Base-by-base conservation (phyloP, 305 asterid species). In the Rubia tinctorum region DNA sequence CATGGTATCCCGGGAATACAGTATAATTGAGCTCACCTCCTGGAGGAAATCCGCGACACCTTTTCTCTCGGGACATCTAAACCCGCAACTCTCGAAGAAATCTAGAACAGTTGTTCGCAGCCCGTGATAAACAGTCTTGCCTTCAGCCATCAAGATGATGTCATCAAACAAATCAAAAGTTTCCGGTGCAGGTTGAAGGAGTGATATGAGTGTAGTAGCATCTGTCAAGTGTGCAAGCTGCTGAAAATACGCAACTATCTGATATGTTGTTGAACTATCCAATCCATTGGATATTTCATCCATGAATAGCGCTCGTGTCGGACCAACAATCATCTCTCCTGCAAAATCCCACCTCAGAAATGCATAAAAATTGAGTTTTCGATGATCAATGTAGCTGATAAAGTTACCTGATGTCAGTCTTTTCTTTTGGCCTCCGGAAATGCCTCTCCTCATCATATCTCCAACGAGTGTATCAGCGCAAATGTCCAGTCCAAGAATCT, bases 111-210 rank as follows among this genome's bases (percentile, higher is more conserved):
- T 74, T 65, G 9, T 74, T 71, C 84, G 83, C 11, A 96, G 88
- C 39, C 97, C 97, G 79, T 89, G 94, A 76, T 86, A 91, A 68
- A 86, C 85, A 49, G 83, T 85, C 71, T 83, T 85, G 10, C 97
- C 97, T 77, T 91, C 96, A 60, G 87, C 87, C 90, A 91, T 85
- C 85, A 91, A 76, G 62, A 91, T 86, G 42, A 91, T 79, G 65
- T 89, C 96, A 69, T 91, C 97, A 77, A 89, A 91, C 60, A 91
- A 89, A 82, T 89, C 90, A 83, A 89, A 91, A 2, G 97, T 86
- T 78, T 91, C 97, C 14, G 97, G 96, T 22, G 96, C 88, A 39
- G 97, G 97, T 83, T 91, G 97, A 76, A 91, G 97, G 82, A 91
- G 97, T 18, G 96, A 82, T 58, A 91, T 78, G 34, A 91, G 86